Conservation (phyloP, 495 filamentous ascomycete genomes). For the Neurospora sp. region DNA sequence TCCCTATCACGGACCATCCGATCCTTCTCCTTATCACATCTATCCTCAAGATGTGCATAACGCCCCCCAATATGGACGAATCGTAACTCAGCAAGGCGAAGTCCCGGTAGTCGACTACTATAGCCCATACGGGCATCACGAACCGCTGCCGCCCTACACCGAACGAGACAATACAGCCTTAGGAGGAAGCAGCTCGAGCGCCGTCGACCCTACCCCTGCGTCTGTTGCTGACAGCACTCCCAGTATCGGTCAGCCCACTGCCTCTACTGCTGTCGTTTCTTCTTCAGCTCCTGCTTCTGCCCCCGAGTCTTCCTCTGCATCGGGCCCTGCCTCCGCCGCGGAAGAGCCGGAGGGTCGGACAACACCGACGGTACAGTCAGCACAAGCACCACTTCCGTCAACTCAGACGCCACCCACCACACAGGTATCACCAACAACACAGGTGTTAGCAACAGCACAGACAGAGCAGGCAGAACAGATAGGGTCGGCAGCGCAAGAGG, state of each 20-base stretch:
- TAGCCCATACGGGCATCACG: slow-evolving; percentile 77
- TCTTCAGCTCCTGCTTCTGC: neutral
- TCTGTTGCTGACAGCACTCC: neutral
- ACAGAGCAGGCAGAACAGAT: neutral
- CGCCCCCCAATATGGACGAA: neutral
- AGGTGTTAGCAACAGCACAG: neutral
- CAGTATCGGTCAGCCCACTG: neutral
- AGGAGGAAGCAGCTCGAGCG: slow-evolving; percentile 15
- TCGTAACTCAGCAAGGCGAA: neutral
- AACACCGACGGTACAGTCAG: neutral
- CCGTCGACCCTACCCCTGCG: neutral
- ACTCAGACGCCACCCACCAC: neutral
- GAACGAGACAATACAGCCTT: slow-evolving; percentile 29
- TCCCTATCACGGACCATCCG: slow-evolving; percentile 49
- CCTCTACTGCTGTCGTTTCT: neutral
- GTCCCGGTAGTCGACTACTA: neutral
- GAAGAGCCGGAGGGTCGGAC: neutral
- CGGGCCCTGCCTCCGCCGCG: neutral
- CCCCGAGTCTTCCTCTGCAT: neutral
- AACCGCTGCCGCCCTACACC: slow-evolving; percentile 84
- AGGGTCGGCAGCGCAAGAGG: neutral
- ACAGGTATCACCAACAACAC: neutral
- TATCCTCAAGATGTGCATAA: slow-evolving; percentile 60
- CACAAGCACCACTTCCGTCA: neutral
- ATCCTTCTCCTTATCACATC: slow-evolving; percentile 82